Conservation (phyloP, 345 rosid genomes). For the Cardamine occulta region DNA sequence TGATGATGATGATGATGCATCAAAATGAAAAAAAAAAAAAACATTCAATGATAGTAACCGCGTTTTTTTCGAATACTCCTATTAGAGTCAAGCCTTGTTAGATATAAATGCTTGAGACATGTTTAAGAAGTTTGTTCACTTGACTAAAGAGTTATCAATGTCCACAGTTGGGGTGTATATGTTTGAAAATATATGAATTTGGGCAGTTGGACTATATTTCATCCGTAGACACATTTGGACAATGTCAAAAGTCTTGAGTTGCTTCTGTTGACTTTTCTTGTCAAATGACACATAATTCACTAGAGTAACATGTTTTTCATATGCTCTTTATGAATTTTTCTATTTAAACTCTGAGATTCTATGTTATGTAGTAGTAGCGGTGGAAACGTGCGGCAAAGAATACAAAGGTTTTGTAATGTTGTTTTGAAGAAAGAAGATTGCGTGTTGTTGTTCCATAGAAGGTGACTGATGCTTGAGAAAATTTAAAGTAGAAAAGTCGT, state of each 20-base stretch:
- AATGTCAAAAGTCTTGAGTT: not conserved
- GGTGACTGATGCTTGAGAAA: no score
- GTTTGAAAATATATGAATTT: not conserved
- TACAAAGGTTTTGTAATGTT: no score
- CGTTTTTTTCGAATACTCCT: not conserved
- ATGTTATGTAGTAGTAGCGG: not conserved
- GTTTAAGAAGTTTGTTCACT: not conserved
- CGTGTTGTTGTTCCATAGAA: no score
- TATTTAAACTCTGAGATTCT: no score
- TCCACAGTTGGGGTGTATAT: not conserved
- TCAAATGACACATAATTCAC: not conserved
- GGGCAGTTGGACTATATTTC: no score
- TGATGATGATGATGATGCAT: slow-evolving; percentile 36
- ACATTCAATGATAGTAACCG: no score
- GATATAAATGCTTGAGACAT: not conserved
- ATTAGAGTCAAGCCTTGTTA: not conserved
- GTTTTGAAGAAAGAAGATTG: no score
- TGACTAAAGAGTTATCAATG: no score
- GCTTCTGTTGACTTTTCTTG: not conserved
- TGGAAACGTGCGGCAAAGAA: not conserved
- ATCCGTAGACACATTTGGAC: no score
- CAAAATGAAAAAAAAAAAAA: no score
- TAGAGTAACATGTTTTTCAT: not conserved
- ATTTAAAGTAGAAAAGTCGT: not conserved
- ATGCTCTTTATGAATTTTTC: no score